These are phyloP conservation scores for Mesembryanthemum crystallinum DNA, from an alignment of 148 eudicot species.

Conservation along the genomic window DNA sequence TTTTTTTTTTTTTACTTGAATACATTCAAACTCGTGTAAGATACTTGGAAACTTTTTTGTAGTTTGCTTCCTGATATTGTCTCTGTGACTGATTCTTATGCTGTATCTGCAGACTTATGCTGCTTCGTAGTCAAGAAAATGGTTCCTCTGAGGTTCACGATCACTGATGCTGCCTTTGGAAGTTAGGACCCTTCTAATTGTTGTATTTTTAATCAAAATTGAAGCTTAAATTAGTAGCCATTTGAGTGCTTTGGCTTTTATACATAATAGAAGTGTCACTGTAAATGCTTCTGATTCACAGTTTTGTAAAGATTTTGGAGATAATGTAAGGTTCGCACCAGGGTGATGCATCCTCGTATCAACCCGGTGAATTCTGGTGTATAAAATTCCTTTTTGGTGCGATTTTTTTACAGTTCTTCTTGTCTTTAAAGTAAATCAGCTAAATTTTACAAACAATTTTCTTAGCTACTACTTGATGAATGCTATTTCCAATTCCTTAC, in stretches of 20 bases:
- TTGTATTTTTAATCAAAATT: slow-evolving; percentile 16
- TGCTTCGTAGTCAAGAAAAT: slow-evolving; percentile 10
- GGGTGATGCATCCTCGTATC: not conserved
- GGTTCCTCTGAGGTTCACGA: slow-evolving; percentile 12
- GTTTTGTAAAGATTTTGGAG: slow-evolving; percentile 28
- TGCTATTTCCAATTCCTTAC: not conserved
- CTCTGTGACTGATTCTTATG: not conserved
- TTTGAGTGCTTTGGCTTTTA: slow-evolving; percentile 15
- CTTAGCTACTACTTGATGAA: not conserved
- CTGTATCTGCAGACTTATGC: slow-evolving; percentile 6
- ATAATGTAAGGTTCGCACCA: slow-evolving; percentile 7
- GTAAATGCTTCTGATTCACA: slow-evolving; percentile 31
- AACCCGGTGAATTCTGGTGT: not conserved
- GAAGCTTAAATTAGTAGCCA: slow-evolving; percentile 16
- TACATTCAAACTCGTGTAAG: not conserved
- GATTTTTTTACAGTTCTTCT: not conserved
- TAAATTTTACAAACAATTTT: no score
- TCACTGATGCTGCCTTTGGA: slow-evolving; percentile 8
- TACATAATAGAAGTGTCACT: slow-evolving; percentile 22
- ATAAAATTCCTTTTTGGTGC: slow-evolving; percentile 8
- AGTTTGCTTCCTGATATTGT: not conserved
- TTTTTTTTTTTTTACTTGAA: not conserved
- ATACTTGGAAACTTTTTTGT: not conserved
- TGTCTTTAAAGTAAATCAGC: not conserved
- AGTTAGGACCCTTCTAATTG: slow-evolving; percentile 1